Base-by-base conservation (phyloP, 805 yeast genomes). In the Grigorovia transvaalensis region DNA sequence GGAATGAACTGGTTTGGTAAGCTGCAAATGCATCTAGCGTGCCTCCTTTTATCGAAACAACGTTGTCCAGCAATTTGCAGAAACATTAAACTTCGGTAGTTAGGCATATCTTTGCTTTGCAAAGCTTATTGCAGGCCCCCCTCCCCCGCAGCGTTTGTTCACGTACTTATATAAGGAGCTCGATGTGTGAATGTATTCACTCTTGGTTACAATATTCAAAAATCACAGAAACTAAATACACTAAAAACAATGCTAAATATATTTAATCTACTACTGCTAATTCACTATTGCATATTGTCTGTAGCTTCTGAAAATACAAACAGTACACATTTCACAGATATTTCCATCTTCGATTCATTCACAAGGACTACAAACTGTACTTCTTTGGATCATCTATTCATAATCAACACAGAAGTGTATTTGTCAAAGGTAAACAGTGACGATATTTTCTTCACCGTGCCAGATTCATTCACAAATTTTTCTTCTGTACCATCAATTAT, bases 361-460 rank as follows among this genome's bases (percentile, higher is more conserved):
- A 56, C 65, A 2, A 54, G 54, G 6, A 47, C 56, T n/a, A 48
- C 54, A 15, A 52, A 56, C 19, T 63, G 64, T 43, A 58, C 59
- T 11, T 64, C 64, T 49, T 51, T 55, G 20, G 51, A 57, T 46
- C 65, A 64, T 49, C 62, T 63, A 64, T 63, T 66, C 49, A 17
- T 60, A 23, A 52, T 66, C 13, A 57, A 57, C 38, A 65, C 63
- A 2, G 63, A 61, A 44, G 33, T 66, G 23, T 58, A 52, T 43
- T 55, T 64, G 13, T 54, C 64, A 4, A 52, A 55, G 33, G 64
- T 62, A 20, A 18, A 45, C 9, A 45, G 50, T 9, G 50, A 54
- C 12, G 59, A 57, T 13, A 45, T 66, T 9, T 57, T 54, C 35
- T 50, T 66, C 18, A 56, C 60, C 4, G 55, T 63, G 9, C 69